phyloP scores from a whole-genome alignment of 352 stramenopile species.

The Phytopythium boreale region DNA sequence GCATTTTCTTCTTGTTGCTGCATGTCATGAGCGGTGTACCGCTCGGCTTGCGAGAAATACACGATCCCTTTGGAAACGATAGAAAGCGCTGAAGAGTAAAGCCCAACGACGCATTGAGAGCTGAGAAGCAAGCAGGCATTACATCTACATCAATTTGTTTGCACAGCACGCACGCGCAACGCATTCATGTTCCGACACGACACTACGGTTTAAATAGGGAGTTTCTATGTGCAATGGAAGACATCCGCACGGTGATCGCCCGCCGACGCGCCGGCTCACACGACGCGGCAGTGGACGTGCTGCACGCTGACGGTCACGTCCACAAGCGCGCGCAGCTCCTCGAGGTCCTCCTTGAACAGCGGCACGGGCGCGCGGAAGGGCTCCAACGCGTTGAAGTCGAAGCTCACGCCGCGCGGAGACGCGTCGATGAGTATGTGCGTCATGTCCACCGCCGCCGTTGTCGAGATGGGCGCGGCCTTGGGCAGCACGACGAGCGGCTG shows the following conservation, averaged over 20 bases:
- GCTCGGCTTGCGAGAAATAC: background rate
- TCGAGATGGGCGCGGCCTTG: background rate
- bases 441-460: background rate
- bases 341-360: conserved; percentile 35
- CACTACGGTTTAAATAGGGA: conserved; percentile 4
- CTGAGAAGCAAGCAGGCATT: background rate
- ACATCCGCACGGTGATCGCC: too few species aligned
- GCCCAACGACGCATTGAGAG: too few species aligned
- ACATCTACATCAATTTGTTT: background rate
- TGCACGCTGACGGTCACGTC: conserved; percentile 14
- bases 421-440: background rate
- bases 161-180: background rate
- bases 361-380: conserved; percentile 29
- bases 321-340: conserved; percentile 35
- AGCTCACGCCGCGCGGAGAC: conserved; percentile 21
- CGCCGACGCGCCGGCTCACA: too few species aligned
- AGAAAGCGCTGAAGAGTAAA: too few species aligned
- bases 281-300: background rate
- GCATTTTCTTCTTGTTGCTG: background rate
- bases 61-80: background rate
- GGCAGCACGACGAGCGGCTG: background rate
- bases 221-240: too few species aligned
- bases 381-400: conserved; percentile 19
- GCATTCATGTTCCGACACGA: background rate
- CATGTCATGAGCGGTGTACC: background rate